Conservation (phyloP, 306 rosid species). For the Oxytropis ochrocephala region DNA sequence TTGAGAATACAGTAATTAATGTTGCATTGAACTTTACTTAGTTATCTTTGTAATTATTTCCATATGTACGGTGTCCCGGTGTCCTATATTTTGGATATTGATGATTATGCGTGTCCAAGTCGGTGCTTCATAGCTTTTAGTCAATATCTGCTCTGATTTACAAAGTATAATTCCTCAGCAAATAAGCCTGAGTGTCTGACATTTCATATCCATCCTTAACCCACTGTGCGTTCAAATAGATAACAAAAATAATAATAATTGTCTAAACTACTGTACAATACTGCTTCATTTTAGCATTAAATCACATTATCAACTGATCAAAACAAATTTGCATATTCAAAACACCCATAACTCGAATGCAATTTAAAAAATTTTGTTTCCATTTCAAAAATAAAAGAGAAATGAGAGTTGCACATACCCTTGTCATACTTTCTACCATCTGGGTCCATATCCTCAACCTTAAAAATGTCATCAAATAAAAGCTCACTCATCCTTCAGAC, state of each 20-base stretch:
- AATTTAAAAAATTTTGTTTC: background rate
- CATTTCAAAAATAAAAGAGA: background rate
- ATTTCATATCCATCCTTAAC: background rate
- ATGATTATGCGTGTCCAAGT: no score
- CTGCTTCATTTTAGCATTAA: background rate
- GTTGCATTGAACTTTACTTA: no score
- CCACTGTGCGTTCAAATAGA: background rate
- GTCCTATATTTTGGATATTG: no score
- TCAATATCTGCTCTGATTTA: background rate
- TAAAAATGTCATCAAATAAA: slow-evolving; percentile 67
- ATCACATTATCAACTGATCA: slow-evolving; percentile 1
- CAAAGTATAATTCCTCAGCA: background rate
- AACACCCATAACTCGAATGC: background rate
- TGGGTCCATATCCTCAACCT: slow-evolving; percentile 55
- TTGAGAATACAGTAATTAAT: no score
- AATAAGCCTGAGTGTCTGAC: background rate
- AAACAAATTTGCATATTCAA: background rate
- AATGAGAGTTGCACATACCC: slow-evolving; percentile 32
- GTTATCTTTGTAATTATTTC: no score
- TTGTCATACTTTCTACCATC: slow-evolving; percentile 87
- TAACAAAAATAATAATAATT: background rate
- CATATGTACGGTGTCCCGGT: no score
- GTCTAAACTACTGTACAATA: background rate
- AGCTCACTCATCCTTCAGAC: slow-evolving; percentile 65
- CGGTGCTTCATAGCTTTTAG: no score